Evolutionary conservation across 768 basidiomycete genomes (phyloP), one percentile per base, ranked within the genome.

Genomic region (Russula griseocarnosa): DNA sequence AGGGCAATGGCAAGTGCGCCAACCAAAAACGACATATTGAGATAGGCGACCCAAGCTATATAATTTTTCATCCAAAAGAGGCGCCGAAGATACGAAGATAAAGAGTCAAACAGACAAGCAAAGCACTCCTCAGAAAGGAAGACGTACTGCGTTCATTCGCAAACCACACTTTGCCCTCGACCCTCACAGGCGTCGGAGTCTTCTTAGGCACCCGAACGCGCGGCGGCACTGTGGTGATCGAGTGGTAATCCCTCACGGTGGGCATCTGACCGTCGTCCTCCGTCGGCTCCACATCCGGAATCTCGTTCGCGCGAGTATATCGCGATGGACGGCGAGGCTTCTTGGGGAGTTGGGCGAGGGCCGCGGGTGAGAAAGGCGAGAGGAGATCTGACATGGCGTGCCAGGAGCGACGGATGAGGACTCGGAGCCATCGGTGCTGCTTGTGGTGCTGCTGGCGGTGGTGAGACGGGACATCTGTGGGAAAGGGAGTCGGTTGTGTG

Each of bases 121-220:
- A 18, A 22, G 3, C 8, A 20, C 44, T 9, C 44, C 46, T n/a
- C 46, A 47, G 22, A 34, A 36, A 58, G 16, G 13, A 26, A 22
- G 14, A 18, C 28, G 76, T 53, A 94, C 92, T 94, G 72, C 92
- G 79, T 75, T 98, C 94, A 71, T 97, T 97, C 10, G 94, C 94
- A 73, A 98, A 96, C 94, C 95, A 98, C 54, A 98, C 94, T 71
- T 98, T 98, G 24, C 86, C 87, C 73, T 98, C 94, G 20, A 98
- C 93, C 67, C 86, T 90, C 70, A 98, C 79, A 0, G 87, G 84
- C 0, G 89, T 88, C 0, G 88, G 78, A 24, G 91, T 83, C 75
- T 94, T 94, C 78, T 88, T 90, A 0, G 92, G 92, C 0, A 93
- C 81, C 42, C 87, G 79, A 42, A 92, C 84, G 52, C 82, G 80